Evolutionary conservation across 441 rosid genomes (phyloP).

Genomic region (Mallotus repandus): DNA sequence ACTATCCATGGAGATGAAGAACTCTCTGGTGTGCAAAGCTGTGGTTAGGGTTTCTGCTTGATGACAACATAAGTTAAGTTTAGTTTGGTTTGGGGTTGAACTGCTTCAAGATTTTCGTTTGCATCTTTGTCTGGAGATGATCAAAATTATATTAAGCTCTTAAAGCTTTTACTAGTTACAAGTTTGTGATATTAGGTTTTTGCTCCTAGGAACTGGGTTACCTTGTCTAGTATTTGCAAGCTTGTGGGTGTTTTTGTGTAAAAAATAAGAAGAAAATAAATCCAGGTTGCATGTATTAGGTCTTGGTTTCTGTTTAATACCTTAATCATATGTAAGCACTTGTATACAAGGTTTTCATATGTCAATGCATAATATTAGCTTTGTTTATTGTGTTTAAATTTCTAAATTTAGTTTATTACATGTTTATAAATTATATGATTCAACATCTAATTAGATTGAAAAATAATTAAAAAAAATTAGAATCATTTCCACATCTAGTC

Average conservation of each 20-base stretch:
- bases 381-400: not conserved
- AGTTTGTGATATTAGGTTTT: constrained; percentile 2
- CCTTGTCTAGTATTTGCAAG: not conserved
- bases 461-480: too few relatives aligned
- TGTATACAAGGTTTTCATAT: not conserved
- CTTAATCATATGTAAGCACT: not conserved
- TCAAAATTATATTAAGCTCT: not conserved
- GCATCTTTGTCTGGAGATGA: not conserved
- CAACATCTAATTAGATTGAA: not conserved
- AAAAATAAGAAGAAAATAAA: not conserved
- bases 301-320: not conserved
- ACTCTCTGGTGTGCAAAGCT: constrained; percentile 40
- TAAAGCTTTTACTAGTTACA: not conserved
- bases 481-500: not conserved
- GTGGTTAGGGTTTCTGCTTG: constrained; percentile 29
- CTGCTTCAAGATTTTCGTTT: constrained; percentile 7
- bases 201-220: not conserved
- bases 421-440: not conserved
- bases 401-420: not conserved
- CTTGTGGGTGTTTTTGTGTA: not conserved
- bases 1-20: constrained; percentile 60
- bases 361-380: not conserved
- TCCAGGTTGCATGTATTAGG: not conserved
- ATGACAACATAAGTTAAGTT: not conserved
- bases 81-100: not conserved